These are phyloP conservation scores for Allium fistulosum DNA, from an alignment of 106 monocot genomes.

Conservation along the genomic window DNA sequence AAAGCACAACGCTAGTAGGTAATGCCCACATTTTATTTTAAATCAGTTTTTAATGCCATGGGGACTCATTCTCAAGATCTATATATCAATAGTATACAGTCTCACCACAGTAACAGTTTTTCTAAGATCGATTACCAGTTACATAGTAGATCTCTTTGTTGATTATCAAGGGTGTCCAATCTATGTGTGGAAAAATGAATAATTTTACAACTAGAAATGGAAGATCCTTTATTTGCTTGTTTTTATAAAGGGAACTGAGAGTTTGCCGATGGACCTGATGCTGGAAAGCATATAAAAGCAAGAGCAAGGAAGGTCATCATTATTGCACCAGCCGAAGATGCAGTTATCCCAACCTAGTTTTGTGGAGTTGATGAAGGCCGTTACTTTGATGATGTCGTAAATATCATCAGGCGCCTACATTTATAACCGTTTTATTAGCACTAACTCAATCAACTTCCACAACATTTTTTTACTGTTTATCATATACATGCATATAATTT, in stretches of 20 bases:
- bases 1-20: too few species aligned
- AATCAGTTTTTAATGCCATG: too few species aligned
- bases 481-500: not conserved
- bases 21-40: too few species aligned
- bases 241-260: conserved; percentile 74
- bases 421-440: not conserved
- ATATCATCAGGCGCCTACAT: conserved; percentile 66
- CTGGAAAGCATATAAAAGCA: conserved; percentile 93
- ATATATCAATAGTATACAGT: too few species aligned
- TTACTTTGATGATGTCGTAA: conserved; percentile 59
- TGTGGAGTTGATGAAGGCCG: conserved; percentile 90
- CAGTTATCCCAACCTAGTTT: conserved; percentile 74
- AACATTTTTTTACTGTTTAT: not conserved
- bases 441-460: not conserved
- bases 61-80: too few species aligned
- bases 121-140: too few species aligned
- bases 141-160: too few species aligned
- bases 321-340: conserved; percentile 91
- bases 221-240: not conserved
- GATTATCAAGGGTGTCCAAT: too few species aligned
- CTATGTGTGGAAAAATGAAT: too few species aligned
- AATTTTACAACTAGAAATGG: too few species aligned
- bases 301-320: conserved; percentile 97
- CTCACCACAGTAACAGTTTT: too few species aligned
- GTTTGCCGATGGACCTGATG: conserved; percentile 96